These are phyloP conservation scores for Fusarium pininemorale DNA, from an alignment of 2,329 filamentous ascomycete species.

Conservation along the genomic window DNA sequence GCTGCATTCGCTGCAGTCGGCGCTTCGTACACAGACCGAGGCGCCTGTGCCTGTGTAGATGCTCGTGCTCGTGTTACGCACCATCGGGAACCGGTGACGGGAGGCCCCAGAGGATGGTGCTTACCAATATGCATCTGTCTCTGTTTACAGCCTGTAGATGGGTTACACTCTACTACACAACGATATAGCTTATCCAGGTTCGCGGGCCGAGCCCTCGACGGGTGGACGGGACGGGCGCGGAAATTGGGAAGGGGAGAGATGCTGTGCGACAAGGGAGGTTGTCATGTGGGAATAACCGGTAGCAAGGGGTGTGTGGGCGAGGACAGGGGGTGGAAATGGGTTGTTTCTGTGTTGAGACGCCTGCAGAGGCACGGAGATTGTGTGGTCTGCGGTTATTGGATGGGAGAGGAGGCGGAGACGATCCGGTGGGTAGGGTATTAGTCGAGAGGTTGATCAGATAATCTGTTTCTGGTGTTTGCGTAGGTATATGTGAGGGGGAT, in stretches of 20 bases:
- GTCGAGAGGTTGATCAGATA: conserved; percentile 14
- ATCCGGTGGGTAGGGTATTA: conserved; percentile 4
- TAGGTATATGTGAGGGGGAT: not conserved
- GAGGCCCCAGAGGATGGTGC: not conserved
- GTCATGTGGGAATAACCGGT: conserved; percentile 31
- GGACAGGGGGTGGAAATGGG: conserved; percentile 24
- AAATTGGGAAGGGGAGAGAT: not conserved
- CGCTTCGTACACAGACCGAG: conserved; percentile 12
- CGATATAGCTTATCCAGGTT: conserved; percentile 17
- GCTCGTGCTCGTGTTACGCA: conserved; percentile 22
- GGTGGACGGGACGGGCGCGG: conserved; percentile 14
- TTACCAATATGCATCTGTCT: conserved; percentile 3
- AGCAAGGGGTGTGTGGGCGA: conserved; percentile 10
- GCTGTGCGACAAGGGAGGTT: conserved; percentile 16
- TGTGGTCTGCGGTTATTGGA: conserved; percentile 14
- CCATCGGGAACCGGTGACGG: conserved; percentile 24
- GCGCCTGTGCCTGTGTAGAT: conserved; percentile 7
- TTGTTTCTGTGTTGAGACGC: conserved; percentile 26
- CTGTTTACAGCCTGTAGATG: conserved; percentile 1
- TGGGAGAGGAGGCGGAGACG: not conserved
- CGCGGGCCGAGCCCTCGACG: conserved; percentile 27
- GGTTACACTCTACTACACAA: not conserved
- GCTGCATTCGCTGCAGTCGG: not conserved
- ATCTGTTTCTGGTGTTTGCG: not conserved
- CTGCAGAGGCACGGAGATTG: conserved; percentile 16